phyloP scores from a whole-genome alignment of 495 filamentous ascomycete genomes.

The Xylaria bambusicola region DNA sequence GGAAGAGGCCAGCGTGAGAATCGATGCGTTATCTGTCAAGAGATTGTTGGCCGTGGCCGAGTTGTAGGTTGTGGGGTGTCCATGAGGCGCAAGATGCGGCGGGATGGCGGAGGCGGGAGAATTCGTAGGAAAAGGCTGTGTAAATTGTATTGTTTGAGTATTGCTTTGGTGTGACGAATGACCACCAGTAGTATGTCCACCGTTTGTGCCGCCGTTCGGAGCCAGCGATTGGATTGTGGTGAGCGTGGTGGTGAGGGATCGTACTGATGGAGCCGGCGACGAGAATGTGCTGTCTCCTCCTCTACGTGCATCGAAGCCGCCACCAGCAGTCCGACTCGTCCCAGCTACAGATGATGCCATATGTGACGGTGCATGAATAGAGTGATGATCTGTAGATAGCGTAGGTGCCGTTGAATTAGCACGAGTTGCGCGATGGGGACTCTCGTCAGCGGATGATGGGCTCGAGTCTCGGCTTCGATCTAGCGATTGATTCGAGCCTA shows the following conservation, averaged over 20 bases:
- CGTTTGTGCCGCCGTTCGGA: constrained; percentile 61
- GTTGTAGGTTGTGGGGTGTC: constrained; percentile 79
- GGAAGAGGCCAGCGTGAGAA: constrained; percentile 93
- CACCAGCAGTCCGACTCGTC: constrained; percentile 67
- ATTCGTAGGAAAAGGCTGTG: constrained; percentile 83
- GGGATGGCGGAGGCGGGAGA: constrained; percentile 79
- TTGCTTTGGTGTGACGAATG: constrained; percentile 50
- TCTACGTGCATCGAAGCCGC: constrained; percentile 63
- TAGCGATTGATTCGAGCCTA: constrained; percentile 33
- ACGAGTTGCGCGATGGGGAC: constrained; percentile 60
- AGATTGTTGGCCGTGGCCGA: constrained; percentile 90
- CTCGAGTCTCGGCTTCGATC: constrained; percentile 55
- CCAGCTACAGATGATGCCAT: constrained; percentile 59
- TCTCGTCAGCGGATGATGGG: constrained; percentile 59
- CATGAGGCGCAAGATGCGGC: constrained; percentile 65
- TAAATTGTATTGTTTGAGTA: constrained; percentile 70
- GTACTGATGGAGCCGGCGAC: constrained; percentile 87
- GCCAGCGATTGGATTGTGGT: constrained; percentile 93
- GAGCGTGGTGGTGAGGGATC: constrained; percentile 89
- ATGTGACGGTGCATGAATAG: constrained; percentile 76
- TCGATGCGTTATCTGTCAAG: constrained; percentile 91
- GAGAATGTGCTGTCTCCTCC: constrained; percentile 90
- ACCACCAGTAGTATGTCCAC: constrained; percentile 36
- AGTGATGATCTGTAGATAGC: constrained; percentile 75
- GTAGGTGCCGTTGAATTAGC: constrained; percentile 73